phyloP scores from a whole-genome alignment of 1,284 basidiomycete genomes.

The Austropuccinia psidii region DNA sequence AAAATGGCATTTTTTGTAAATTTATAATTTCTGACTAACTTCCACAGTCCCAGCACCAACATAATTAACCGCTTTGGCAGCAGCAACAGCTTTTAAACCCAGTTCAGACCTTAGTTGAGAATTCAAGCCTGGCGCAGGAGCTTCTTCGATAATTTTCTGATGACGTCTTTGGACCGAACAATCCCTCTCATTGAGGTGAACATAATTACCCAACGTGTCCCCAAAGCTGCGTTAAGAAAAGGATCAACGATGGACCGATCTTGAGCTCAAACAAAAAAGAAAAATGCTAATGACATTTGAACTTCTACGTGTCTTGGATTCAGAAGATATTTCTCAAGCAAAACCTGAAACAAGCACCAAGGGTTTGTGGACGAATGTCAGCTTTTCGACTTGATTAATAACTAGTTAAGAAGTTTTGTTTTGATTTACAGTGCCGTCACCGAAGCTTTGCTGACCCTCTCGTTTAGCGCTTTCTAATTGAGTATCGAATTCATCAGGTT shows the following conservation, averaged over 20 bases:
- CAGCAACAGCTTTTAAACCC: conserved; percentile 77
- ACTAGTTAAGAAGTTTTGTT: too few relatives aligned
- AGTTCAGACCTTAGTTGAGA: conserved; percentile 67
- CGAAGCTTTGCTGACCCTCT: conserved; percentile 76
- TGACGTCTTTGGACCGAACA: conserved; percentile 89
- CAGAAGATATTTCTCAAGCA: conserved; percentile 45
- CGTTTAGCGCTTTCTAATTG: conserved; percentile 74
- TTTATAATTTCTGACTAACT: conserved; percentile 14
- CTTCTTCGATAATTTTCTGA: conserved; percentile 93
- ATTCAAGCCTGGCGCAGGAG: conserved; percentile 79
- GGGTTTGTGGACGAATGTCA: too few relatives aligned
- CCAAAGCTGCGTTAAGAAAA: conserved; percentile 86
- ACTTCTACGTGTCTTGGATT: conserved; percentile 58
- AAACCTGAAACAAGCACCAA: conserved; percentile 41
- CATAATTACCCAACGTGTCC: conserved; percentile 64
- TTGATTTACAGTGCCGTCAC: conserved; percentile 56
- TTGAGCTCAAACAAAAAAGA: conserved; percentile 51
- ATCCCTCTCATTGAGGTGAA: conserved; percentile 86
- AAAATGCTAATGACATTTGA: conserved; percentile 58
- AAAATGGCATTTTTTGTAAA: background rate
- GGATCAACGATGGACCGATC: conserved; percentile 49
- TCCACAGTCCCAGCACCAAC: conserved; percentile 82
- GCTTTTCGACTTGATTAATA: too few relatives aligned
- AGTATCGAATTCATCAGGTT: conserved; percentile 61
- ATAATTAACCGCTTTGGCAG: conserved; percentile 81